These are phyloP conservation scores for Leersia perrieri DNA, from an alignment of 176 grass and related monocot species.

Conservation along the genomic window DNA sequence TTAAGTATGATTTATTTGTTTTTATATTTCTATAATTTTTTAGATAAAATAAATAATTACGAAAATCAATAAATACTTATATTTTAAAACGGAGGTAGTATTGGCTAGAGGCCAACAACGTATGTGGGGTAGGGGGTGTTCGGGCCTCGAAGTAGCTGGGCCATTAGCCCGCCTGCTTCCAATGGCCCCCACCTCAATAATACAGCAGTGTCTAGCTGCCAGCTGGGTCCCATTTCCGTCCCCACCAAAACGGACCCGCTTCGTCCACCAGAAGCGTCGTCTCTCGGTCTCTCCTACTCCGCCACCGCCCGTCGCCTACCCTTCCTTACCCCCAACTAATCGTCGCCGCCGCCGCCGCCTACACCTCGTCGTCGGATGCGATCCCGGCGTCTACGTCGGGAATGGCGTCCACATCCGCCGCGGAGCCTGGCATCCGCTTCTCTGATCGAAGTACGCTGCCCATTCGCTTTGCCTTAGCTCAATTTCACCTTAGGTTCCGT, in stretches of 20 bases:
- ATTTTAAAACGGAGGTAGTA: too few species aligned
- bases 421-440: constrained; percentile 42
- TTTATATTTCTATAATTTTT: too few species aligned
- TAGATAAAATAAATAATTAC: too few species aligned
- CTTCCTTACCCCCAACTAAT: not conserved
- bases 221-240: constrained; percentile 12
- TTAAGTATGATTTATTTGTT: too few species aligned
- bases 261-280: constrained; percentile 32
- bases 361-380: constrained; percentile 29
- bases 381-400: constrained; percentile 19
- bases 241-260: not conserved
- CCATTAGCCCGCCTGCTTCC: too few species aligned
- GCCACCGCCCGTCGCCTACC: constrained; percentile 19
- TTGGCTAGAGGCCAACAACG: too few species aligned
- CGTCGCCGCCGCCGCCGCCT: not conserved
- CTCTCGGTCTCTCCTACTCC: constrained; percentile 7
- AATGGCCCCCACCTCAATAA: not conserved
- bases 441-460: constrained; percentile 61
- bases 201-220: constrained; percentile 12
- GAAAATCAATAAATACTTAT: too few species aligned
- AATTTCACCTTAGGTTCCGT: constrained; percentile 2
- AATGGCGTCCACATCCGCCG: constrained; percentile 51
- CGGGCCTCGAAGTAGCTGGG: too few species aligned
- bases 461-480: not conserved
- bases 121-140: too few species aligned